Evolutionary conservation across 2,329 filamentous ascomycete genomes (phyloP), one percentile per base, ranked within the genome.

Genomic region (Chaetothyriales sp.): DNA sequence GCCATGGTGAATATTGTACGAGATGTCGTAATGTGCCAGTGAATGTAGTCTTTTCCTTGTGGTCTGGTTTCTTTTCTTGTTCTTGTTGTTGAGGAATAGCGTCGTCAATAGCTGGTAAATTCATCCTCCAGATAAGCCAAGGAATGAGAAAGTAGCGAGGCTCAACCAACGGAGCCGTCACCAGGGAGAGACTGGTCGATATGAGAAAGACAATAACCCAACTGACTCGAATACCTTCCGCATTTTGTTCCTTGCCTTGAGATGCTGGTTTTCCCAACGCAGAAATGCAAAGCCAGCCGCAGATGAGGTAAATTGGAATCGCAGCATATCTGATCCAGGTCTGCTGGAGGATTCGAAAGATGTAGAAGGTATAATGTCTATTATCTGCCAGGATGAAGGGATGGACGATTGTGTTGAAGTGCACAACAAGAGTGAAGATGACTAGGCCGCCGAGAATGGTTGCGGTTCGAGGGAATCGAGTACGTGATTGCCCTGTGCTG

Each of bases 331-430:
- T 81, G 48, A 86, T 67, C 18, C 71, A 67, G 43, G 85, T 77
- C 5, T 74, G 75, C 2, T 84, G 76, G 39, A 96, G 81, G 61
- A 88, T 80, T 1, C 88, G 81, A 72, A 98, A 98, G 53, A 94
- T 73, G 69, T 98, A 98, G 67, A 98, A 98, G 65, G 94, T 83
- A 70, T 95, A 98, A 66, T 98, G 92, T 2, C 92, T 76, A 66
- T 98, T 98, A 66, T 98, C 92, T 32, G 92, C 92, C 0, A 96
- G 76, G 0, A 89, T 95, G 64, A 96, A 98, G 0, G 92, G 90
- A 63, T 98, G 92, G 44, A 96, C 78, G 55, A 95, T 83, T 32
- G 92, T 98, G 73, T 95, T 96, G 73, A 78, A 83, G 55, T 79
- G 77, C 20, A 95, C 80, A 2, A 74, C 67, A 5, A 64, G 60